Evolutionary conservation across 768 basidiomycete genomes (phyloP).

Genomic region (Leccinum boreale): DNA sequence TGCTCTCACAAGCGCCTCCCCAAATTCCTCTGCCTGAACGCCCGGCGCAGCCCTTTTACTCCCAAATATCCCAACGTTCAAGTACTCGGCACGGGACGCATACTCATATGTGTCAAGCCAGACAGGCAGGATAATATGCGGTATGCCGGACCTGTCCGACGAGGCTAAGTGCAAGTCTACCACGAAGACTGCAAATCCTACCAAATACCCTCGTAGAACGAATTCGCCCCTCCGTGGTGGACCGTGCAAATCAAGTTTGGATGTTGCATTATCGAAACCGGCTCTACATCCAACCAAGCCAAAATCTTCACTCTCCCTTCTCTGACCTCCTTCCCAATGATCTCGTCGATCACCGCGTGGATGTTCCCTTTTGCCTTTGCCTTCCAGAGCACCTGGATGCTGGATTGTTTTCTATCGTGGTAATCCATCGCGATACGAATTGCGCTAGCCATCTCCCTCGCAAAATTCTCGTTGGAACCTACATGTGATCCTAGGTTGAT

Average conservation of each 20-base stretch:
- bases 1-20: neutral
- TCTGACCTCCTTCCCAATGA: constrained; percentile 6
- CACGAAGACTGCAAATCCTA: neutral
- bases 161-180: neutral
- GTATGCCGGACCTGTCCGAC: constrained; percentile 9
- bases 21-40: constrained; percentile 8
- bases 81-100: neutral
- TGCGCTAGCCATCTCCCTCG: constrained; percentile 2
- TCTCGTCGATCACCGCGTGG: neutral
- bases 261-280: constrained; percentile 9
- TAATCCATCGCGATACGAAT: constrained; percentile 8
- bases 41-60: neutral
- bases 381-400: constrained; percentile 31
- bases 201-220: constrained; percentile 5
- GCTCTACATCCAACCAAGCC: constrained; percentile 12
- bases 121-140: constrained; percentile 1
- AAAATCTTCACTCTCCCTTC: constrained; percentile 8
- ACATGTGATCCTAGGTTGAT: constrained; percentile 10
- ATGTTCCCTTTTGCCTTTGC: neutral
- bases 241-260: constrained; percentile 2
- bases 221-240: constrained; percentile 6
- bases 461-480: neutral
- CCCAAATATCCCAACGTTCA: constrained; percentile 9
- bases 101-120: no score
- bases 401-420: neutral